A percentile compares a stretch with the other conserved stretches of the same genome.
Conservation (phyloP, 306 rosid species). For the Oemleria cerasiformis region DNA sequence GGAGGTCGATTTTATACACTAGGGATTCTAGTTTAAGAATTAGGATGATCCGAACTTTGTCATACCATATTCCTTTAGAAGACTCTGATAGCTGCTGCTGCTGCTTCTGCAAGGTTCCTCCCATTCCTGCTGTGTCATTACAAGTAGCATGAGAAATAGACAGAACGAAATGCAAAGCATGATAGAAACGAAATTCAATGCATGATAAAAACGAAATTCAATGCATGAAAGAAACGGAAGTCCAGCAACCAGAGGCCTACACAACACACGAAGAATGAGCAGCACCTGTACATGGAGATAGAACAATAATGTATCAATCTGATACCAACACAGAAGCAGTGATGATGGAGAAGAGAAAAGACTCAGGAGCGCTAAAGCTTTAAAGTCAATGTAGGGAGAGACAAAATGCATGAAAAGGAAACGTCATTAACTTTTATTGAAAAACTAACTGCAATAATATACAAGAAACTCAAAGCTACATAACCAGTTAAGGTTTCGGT, state of each 20-base stretch:
- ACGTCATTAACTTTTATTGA: conserved; percentile 42
- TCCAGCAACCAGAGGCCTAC: not conserved
- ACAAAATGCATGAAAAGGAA: conserved; percentile 10
- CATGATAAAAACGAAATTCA: not conserved
- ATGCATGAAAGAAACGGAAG: not conserved
- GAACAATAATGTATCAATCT: not conserved
- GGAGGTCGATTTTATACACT: not conserved
- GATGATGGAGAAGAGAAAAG: too few species aligned
- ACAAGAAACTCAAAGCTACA: conserved; percentile 58
- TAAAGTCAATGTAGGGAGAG: not conserved
- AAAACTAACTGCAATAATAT: conserved; percentile 55
- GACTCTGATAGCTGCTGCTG: not conserved
- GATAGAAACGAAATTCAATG: not conserved
- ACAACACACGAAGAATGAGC: not conserved
- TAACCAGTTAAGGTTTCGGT: conserved; percentile 52
- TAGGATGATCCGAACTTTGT: not conserved
- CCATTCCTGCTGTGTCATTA: not conserved
- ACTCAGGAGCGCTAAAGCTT: too few species aligned
- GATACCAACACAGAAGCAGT: not conserved
- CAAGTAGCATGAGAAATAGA: not conserved
- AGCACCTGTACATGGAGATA: not conserved
- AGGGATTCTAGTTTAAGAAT: not conserved
- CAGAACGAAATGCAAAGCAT: not conserved
- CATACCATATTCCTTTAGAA: not conserved
- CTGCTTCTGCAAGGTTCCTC: conserved; percentile 6